These are phyloP conservation scores for Globisporangium megalacanthum DNA, from an alignment of 352 stramenopile genomes.

Conservation along the genomic window DNA sequence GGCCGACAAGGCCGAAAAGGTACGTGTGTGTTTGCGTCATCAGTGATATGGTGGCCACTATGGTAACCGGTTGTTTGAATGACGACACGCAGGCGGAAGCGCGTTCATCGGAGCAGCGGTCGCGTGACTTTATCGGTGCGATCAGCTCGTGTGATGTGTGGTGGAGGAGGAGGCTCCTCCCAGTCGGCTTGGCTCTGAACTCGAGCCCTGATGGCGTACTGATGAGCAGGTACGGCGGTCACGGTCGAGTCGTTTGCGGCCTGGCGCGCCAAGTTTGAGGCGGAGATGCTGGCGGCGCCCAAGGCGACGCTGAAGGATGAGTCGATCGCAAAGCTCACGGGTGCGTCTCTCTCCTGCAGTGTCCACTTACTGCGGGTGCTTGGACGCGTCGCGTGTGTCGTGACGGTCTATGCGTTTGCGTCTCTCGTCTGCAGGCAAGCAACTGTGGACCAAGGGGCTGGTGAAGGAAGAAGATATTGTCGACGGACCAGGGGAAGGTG, in stretches of 20 bases:
- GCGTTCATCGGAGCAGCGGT: slow-evolving; percentile 5
- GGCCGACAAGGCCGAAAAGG: slow-evolving; percentile 38
- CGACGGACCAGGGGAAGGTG: slow-evolving; percentile 33
- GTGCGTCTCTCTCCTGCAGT: slow-evolving; percentile 12
- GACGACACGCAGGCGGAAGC: slow-evolving; percentile 3
- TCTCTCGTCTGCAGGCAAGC: slow-evolving; percentile 24
- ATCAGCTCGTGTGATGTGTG: not conserved
- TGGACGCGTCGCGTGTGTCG: too few relatives aligned
- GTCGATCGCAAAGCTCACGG: slow-evolving; percentile 66
- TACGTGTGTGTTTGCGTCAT: not conserved
- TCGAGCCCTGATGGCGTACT: not conserved
- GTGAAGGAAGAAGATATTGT: slow-evolving; percentile 56
- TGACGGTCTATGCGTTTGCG: not conserved
- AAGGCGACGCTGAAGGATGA: slow-evolving; percentile 66
- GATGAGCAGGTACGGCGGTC: slow-evolving; percentile 53
- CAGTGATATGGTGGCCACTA: not conserved
- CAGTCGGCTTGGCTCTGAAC: not conserved
- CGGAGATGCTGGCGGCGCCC: slow-evolving; percentile 41
- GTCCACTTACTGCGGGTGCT: too few relatives aligned
- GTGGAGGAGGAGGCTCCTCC: not conserved
- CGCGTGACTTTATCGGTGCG: slow-evolving; percentile 15
- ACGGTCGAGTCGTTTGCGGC: slow-evolving; percentile 69
- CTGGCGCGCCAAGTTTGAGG: slow-evolving; percentile 71
- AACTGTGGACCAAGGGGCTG: slow-evolving; percentile 70
- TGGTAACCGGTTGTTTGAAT: not conserved